Evolutionary conservation across 768 basidiomycete genomes (phyloP), one percentile per base, ranked within the genome.

Genomic region (Pleurotus giganteus): DNA sequence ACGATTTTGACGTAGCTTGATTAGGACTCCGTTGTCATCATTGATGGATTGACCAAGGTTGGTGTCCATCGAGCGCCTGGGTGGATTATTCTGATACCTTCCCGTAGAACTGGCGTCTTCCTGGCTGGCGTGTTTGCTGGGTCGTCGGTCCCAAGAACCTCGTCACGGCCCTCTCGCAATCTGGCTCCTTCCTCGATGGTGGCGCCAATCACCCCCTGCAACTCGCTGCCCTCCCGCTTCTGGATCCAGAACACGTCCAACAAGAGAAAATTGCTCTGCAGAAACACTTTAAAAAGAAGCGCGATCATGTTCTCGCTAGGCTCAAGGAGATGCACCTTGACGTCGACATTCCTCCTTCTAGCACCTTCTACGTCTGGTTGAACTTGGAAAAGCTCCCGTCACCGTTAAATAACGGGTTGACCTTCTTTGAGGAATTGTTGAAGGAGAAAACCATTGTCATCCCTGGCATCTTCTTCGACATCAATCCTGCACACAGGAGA

Each of bases 361-460:
- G 86, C 53, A 97, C 95, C 2, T 98, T 97, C 73, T 97, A 98
- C 71, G 84, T 97, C 66, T 97, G 95, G 94, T 81, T 95, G 56
- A 90, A 91, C 71, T 77, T 96, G 19, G 86, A 86, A 66, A 77
- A 76, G 53, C 79, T 97, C 44, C 89, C 91, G 7, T 61, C 82
- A 4, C 95, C 95, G 5, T 66, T 97, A 41, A 92, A 94, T 73
- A 92, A 91, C 63, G 94, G 94, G 17, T 73, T 97, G 82, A 91
- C 90, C 4, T 96, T 98, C 83, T 98, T 98, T 65, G 94, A 96
- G 65, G 94, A 94, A 69, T 75, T 94, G 41, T 78, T 96, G 51
- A 96, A 94, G 71, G 89, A 91, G 70, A 80, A 91, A 70, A 89
- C 91, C 8, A 94, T 94, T 59, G 89, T 92, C 53, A 91, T 94